phyloP scores from a whole-genome alignment of 2,329 filamentous ascomycete genomes.

The Akanthomyces dipterigenus region DNA sequence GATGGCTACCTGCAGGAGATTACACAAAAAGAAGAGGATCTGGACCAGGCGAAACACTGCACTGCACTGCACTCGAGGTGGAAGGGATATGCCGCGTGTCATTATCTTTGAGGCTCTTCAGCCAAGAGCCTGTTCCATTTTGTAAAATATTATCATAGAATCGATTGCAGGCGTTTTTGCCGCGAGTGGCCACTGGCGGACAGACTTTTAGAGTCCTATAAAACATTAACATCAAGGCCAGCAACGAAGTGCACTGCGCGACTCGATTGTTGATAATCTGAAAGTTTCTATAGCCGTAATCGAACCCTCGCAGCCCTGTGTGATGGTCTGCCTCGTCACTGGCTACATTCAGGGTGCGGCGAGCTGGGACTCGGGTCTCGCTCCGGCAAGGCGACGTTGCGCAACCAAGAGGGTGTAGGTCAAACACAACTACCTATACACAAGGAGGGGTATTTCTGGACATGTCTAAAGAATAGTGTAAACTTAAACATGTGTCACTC shows the following conservation, averaged over 20 bases:
- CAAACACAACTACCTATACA: no score
- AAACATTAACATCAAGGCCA: neutral
- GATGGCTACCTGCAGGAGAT: neutral
- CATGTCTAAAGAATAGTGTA: no score
- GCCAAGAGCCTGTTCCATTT: neutral
- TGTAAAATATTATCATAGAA: constrained; percentile 10
- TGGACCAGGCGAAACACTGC: neutral
- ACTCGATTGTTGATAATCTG: neutral
- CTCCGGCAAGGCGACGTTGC: no score
- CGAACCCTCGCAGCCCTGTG: neutral
- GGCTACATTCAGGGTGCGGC: no score
- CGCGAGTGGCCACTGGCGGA: neutral
- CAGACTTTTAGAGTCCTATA: neutral
- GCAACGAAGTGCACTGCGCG: neutral
- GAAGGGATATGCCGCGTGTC: neutral
- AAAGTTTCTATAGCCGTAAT: neutral
- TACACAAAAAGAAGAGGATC: neutral
- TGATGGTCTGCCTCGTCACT: neutral
- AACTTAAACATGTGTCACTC: no score
- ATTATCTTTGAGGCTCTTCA: neutral
- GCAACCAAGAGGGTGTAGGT: no score
- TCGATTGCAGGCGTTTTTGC: neutral
- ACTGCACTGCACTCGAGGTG: neutral
- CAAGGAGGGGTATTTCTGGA: no score
- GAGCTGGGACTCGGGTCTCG: neutral